Evolutionary conservation across 176 grass and related monocot genomes (phyloP).

Genomic region (Zizania latifolia): DNA sequence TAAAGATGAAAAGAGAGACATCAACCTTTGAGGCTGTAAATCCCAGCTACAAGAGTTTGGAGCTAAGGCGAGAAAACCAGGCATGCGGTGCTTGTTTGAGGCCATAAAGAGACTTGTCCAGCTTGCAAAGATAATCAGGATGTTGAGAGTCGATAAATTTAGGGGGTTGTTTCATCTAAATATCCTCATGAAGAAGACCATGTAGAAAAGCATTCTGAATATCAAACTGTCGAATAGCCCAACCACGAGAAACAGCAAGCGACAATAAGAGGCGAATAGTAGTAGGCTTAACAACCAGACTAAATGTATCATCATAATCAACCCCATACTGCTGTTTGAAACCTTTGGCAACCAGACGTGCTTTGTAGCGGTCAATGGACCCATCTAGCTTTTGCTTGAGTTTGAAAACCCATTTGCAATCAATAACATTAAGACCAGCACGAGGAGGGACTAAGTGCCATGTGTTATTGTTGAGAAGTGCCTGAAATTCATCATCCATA

Average conservation of each 20-base stretch:
- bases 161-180: not conserved
- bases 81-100: not conserved
- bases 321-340: no score
- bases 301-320: no score
- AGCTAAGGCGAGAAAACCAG: not conserved
- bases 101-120: not conserved
- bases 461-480: not conserved
- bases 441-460: not conserved
- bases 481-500: not conserved
- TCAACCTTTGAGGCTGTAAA: not conserved
- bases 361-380: no score
- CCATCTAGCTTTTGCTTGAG: no score
- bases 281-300: no score
- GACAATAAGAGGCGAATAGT: no score
- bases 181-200: no score
- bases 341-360: no score
- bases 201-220: no score
- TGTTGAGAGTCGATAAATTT: not conserved
- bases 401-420: no score
- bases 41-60: not conserved
- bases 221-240: no score
- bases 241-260: no score
- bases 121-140: not conserved
- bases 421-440: not conserved
- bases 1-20: not conserved